phyloP scores from a whole-genome alignment of 2,329 filamentous ascomycete species.

The Metarhizium anisopliae region DNA sequence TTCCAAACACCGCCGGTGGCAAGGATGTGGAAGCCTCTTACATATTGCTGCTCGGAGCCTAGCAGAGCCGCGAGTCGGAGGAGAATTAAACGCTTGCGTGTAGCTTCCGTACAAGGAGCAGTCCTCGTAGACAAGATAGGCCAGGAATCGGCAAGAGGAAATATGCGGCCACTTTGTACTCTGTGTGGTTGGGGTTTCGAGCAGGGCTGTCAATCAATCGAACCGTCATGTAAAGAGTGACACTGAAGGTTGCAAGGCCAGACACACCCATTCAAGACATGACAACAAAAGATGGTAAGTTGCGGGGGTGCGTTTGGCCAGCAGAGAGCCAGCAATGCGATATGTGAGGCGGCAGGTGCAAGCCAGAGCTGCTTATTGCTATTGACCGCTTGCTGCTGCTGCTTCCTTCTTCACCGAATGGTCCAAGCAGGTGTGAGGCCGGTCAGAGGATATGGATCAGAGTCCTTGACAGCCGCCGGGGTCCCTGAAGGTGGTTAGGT shows the following conservation, averaged over 20 bases:
- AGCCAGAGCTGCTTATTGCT: not conserved
- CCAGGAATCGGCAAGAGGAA: constrained; percentile 2
- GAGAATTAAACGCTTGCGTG: not conserved
- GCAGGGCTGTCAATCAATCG: constrained; percentile 10
- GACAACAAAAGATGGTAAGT: constrained; percentile 3
- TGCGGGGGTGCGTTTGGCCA: constrained; percentile 3
- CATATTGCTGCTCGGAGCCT: constrained; percentile 21
- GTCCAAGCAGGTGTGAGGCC: not conserved
- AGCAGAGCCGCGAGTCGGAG: constrained; percentile 4
- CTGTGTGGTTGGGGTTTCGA: not conserved
- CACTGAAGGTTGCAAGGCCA: constrained; percentile 10
- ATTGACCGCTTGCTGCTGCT: not conserved
- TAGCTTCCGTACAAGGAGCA: not conserved
- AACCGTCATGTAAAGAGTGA: constrained; percentile 13
- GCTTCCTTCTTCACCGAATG: not conserved
- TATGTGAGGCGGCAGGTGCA: not conserved
- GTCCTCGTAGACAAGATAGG: not conserved
- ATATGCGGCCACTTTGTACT: not conserved
- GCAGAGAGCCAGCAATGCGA: not conserved
- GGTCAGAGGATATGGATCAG: not conserved
- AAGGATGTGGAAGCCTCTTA: constrained; percentile 17
- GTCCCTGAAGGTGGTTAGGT: not conserved
- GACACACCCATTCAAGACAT: constrained; percentile 6
- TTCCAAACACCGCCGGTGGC: not conserved
- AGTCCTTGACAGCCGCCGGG: not conserved